Conservation (phyloP, 2,329 filamentous ascomycete species). For the Fusarium sp. region DNA sequence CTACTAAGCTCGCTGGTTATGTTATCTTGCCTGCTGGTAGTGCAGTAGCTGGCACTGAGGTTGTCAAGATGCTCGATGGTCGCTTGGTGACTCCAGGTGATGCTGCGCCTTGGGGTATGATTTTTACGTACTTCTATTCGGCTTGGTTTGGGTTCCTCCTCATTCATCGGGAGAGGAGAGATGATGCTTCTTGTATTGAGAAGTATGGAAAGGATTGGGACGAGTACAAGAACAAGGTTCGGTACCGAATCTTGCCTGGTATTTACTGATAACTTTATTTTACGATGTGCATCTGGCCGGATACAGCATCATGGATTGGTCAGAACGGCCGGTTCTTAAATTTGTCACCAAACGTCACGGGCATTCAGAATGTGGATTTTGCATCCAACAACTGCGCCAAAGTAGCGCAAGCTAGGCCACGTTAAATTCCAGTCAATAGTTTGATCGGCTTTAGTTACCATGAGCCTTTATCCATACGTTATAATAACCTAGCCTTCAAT, state of each 20-base stretch:
- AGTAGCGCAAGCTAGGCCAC: too few relatives aligned
- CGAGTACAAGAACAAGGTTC: conserved; percentile 82
- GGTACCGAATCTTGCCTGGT: conserved; percentile 82
- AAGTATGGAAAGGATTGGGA: conserved; percentile 95
- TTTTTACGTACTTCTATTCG: conserved; percentile 92
- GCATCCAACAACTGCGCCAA: too few relatives aligned
- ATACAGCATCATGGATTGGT: too few relatives aligned
- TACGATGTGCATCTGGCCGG: too few relatives aligned
- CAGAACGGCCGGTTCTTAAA: too few relatives aligned
- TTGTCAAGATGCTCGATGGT: conserved; percentile 68
- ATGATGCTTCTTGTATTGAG: conserved; percentile 85
- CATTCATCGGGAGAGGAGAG: conserved; percentile 84
- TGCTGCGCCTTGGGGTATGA: conserved; percentile 82
- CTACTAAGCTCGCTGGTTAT: conserved; percentile 86
- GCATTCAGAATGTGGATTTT: too few relatives aligned
- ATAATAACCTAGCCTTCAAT: too few relatives aligned
- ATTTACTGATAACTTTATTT: conserved; percentile 55
- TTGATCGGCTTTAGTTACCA: too few relatives aligned
- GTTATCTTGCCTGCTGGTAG: conserved; percentile 70
- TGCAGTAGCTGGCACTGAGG: conserved; percentile 56
- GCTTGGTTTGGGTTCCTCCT: conserved; percentile 88
- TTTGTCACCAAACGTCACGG: too few relatives aligned
- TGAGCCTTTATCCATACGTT: too few relatives aligned
- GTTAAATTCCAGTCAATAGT: too few relatives aligned
- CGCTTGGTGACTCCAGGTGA: conserved; percentile 76